Percentiles rank a stretch among this genome's conserved stretches.
phyloP scores from a whole-genome alignment of 805 yeast species.

The Nematodospora valgi region DNA sequence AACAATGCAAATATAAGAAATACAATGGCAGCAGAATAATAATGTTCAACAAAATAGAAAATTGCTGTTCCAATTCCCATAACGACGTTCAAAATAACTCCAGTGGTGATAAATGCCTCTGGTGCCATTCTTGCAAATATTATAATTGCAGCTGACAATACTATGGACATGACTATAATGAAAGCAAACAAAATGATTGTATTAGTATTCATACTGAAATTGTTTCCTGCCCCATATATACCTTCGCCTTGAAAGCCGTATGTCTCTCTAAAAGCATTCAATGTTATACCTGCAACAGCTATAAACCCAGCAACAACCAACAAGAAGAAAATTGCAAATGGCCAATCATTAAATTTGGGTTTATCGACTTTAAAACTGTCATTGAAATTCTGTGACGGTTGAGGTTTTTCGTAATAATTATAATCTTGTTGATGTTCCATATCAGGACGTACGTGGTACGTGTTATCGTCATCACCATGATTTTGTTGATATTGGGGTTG shows the following conservation, averaged over 20 bases:
- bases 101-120: constrained; percentile 60
- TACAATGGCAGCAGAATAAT: constrained; percentile 80
- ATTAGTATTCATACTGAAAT: constrained; percentile 71
- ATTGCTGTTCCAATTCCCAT: constrained; percentile 76
- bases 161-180: constrained; percentile 56
- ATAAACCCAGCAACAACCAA: constrained; percentile 58
- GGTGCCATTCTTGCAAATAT: constrained; percentile 64
- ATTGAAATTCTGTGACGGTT: constrained; percentile 45
- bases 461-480: constrained; percentile 4
- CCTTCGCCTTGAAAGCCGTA: constrained; percentile 58
- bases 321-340: constrained; percentile 54
- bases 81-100: constrained; percentile 63
- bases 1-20: constrained; percentile 62
- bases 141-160: constrained; percentile 55
- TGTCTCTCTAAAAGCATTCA: constrained; percentile 59
- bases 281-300: constrained; percentile 64
- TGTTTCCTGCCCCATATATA: constrained; percentile 49
- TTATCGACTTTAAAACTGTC: constrained; percentile 62
- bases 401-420: constrained; percentile 28
- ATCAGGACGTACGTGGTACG: constrained; percentile 20
- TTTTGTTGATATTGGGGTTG: constrained; percentile 9
- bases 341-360: constrained; percentile 70
- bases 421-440: constrained; percentile 24
- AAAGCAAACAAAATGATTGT: constrained; percentile 70
- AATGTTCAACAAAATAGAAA: constrained; percentile 61